These are phyloP conservation scores for Hypoxylon sp. DNA, from an alignment of 2,329 filamentous ascomycete species.

Conservation along the genomic window DNA sequence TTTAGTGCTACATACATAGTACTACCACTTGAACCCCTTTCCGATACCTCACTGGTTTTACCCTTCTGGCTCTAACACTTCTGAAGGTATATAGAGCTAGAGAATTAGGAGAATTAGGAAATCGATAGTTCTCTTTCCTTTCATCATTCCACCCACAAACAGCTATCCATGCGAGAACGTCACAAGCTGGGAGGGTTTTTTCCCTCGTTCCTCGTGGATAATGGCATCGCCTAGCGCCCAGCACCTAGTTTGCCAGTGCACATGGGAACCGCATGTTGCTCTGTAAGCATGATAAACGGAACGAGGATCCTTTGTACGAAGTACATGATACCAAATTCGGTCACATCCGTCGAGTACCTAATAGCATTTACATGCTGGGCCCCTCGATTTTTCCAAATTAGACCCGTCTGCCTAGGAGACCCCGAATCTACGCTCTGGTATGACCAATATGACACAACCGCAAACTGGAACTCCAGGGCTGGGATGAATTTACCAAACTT, in stretches of 20 bases:
- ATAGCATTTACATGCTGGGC: background rate
- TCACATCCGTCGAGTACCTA: background rate
- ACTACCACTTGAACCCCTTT: slow-evolving; percentile 21
- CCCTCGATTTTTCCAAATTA: background rate
- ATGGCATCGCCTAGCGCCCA: background rate
- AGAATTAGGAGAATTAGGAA: slow-evolving; percentile 16
- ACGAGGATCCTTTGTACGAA: background rate
- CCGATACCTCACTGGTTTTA: slow-evolving; percentile 9
- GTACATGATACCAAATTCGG: background rate
- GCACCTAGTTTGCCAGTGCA: background rate
- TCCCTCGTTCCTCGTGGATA: background rate
- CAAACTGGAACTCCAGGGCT: background rate
- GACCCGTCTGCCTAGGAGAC: background rate
- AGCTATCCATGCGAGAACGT: slow-evolving; percentile 2
- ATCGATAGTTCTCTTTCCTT: slow-evolving; percentile 18
- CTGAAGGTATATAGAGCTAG: slow-evolving; percentile 20
- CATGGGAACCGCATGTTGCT: background rate
- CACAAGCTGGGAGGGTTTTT: background rate
- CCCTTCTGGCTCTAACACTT: slow-evolving; percentile 3
- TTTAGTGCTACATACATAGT: slow-evolving; percentile 9
- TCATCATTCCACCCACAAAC: slow-evolving; percentile 7
- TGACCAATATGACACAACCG: background rate
- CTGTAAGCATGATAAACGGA: background rate
- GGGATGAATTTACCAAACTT: background rate
- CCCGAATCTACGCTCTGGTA: background rate